Evolutionary conservation across 441 rosid species (phyloP).

Genomic region (Geranium incanum): DNA sequence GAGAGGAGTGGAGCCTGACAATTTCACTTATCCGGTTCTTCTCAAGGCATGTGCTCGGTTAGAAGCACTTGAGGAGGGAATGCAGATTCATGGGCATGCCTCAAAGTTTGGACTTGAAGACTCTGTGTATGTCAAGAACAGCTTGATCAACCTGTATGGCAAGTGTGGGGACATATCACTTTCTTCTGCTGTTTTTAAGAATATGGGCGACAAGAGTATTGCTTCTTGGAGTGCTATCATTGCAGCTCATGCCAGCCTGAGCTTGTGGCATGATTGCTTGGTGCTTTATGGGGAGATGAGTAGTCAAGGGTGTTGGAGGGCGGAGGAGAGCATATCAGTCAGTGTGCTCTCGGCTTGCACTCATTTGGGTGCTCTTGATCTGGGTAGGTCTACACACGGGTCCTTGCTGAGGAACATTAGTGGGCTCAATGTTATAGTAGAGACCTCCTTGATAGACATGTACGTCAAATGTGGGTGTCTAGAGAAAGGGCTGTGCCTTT

Average conservation of each 20-base stretch:
- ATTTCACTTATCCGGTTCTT: conserved; percentile 57
- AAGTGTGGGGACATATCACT: conserved; percentile 29
- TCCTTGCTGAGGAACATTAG: conserved; percentile 42
- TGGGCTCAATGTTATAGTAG: conserved; percentile 42
- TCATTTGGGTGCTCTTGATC: conserved; percentile 38
- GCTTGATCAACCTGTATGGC: conserved; percentile 39
- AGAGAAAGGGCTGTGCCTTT: conserved; percentile 37
- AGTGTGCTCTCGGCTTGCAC: conserved; percentile 51
- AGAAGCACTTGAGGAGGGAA: conserved; percentile 36
- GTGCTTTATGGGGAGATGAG: conserved; percentile 29
- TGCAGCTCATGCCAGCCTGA: conserved; percentile 41
- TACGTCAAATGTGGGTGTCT: conserved; percentile 47
- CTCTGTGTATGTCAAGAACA: conserved; percentile 35
- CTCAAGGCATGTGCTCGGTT: conserved; percentile 51
- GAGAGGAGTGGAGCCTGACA: conserved; percentile 44
- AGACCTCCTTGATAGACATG: conserved; percentile 58
- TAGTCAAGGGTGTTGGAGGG: conserved; percentile 29
- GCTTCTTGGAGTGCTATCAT: conserved; percentile 65
- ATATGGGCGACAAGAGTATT: conserved; percentile 34
- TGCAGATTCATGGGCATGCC: conserved; percentile 34
- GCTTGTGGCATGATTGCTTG: conserved; percentile 36
- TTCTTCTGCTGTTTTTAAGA: conserved; percentile 23
- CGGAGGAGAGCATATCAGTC: conserved; percentile 51
- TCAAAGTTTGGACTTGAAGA: conserved; percentile 29
- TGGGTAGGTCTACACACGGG: conserved; percentile 43